Percentiles rank a stretch among this genome's conserved stretches.
phyloP scores from a whole-genome alignment of 108 stramenopile species.

The Phaeodactylum tricornutum region DNA sequence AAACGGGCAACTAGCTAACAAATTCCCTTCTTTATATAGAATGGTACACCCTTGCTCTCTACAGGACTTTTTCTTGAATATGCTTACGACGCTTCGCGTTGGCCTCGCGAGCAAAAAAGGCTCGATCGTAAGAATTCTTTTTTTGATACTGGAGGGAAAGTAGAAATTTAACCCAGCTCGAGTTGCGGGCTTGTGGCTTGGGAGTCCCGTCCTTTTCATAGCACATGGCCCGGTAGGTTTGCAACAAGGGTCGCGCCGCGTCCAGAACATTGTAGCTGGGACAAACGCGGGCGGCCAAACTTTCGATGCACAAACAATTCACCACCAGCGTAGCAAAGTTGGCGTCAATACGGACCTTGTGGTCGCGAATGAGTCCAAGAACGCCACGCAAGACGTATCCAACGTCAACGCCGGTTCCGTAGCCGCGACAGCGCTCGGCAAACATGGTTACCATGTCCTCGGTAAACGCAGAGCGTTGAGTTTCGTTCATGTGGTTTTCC shows the following conservation, averaged over 20 bases:
- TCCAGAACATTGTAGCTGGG: constrained; percentile 79
- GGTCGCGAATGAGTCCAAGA: constrained; percentile 44
- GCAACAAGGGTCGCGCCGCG: constrained; percentile 52
- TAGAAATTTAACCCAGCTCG: background rate
- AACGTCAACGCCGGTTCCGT: constrained; percentile 63
- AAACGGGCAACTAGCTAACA: no score
- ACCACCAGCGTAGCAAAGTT: constrained; percentile 83
- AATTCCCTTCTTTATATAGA: no score
- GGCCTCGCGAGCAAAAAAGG: background rate
- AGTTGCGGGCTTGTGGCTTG: background rate
- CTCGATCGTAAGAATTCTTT: background rate
- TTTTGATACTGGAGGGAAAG: constrained; percentile 4
- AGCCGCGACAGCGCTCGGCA: constrained; percentile 46
- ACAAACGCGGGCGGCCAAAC: constrained; percentile 46
- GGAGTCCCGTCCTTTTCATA: constrained; percentile 2
- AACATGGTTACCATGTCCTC: constrained; percentile 55
- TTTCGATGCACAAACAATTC: constrained; percentile 70
- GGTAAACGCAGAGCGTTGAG: constrained; percentile 29
- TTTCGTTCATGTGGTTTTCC: constrained; percentile 21
- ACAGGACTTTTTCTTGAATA: no score
- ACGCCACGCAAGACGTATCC: constrained; percentile 65
- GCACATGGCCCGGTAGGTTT: constrained; percentile 20
- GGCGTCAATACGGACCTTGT: constrained; percentile 61
- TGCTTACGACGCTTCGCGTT: background rate
- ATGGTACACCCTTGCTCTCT: no score